Evolutionary conservation across 805 yeast species (phyloP).

Genomic region (Candida chauliodis): DNA sequence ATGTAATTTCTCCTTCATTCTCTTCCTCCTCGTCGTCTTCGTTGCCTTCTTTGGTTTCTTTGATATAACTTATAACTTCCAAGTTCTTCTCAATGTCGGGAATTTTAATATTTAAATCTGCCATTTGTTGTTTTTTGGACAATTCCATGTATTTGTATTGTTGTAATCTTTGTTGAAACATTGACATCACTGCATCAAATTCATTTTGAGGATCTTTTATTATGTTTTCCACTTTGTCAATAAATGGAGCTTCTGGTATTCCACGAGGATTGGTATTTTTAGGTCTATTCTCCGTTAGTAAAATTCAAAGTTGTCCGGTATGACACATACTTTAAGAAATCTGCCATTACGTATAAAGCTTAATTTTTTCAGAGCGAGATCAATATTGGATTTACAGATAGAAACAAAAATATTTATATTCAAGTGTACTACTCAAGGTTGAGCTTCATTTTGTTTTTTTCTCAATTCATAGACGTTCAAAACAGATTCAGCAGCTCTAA

Average conservation of each 20-base stretch:
- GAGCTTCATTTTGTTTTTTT: constrained; percentile 27
- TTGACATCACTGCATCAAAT: constrained; percentile 63
- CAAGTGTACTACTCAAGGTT: constrained; percentile 1
- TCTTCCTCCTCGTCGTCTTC: constrained; percentile 20
- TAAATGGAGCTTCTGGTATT: constrained; percentile 93
- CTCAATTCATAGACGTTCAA: constrained; percentile 35
- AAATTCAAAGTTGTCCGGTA: background rate
- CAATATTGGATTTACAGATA: too few species aligned
- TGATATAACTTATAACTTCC: constrained; percentile 62
- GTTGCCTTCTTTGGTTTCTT: constrained; percentile 39
- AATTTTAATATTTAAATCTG: constrained; percentile 61
- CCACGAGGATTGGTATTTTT: constrained; percentile 79
- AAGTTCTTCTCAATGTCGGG: constrained; percentile 93
- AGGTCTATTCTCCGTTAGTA: constrained; percentile 8
- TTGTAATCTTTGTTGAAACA: constrained; percentile 83
- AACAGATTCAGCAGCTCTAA: constrained; percentile 66
- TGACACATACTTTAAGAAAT: constrained; percentile 5
- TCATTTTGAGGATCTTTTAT: constrained; percentile 62
- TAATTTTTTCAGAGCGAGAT: too few species aligned
- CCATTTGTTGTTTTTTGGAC: constrained; percentile 46
- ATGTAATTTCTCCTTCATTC: constrained; percentile 39
- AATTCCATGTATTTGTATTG: constrained; percentile 87
- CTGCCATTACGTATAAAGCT: too few species aligned
- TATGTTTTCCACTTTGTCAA: constrained; percentile 75
- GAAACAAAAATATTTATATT: too few species aligned